Percentiles rank a stretch among this genome's conserved stretches.
Evolutionary conservation across 148 eudicot species (phyloP).

Genomic region (Rhododendron molle): DNA sequence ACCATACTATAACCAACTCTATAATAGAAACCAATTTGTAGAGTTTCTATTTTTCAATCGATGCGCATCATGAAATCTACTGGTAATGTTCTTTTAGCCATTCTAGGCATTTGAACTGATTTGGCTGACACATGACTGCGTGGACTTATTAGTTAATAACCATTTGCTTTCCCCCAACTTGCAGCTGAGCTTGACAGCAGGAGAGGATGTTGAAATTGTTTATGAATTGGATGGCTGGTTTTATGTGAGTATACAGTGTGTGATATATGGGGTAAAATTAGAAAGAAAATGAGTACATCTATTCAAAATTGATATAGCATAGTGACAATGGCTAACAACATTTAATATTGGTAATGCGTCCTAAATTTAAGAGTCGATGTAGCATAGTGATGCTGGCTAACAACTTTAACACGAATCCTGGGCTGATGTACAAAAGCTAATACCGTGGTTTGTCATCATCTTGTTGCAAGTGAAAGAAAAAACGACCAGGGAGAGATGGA

Average conservation of each 20-base stretch:
- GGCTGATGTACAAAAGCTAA: neutral
- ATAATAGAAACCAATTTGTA: neutral
- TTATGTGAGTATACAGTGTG: slow-evolving; percentile 29
- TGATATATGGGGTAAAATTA: neutral
- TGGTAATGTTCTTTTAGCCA: neutral
- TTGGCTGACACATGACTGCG: neutral
- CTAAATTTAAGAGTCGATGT: neutral
- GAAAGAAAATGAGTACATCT: neutral
- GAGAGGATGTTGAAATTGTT: slow-evolving; percentile 85
- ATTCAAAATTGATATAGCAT: too few relatives aligned
- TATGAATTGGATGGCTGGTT: slow-evolving; percentile 53
- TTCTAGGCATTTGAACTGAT: neutral
- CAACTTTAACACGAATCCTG: neutral
- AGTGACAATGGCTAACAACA: too few relatives aligned
- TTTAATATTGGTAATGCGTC: neutral
- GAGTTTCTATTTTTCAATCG: neutral
- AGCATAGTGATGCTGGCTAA: neutral
- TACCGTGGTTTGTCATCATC: neutral
- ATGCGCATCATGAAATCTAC: neutral
- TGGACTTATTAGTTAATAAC: neutral
- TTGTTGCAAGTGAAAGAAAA: slow-evolving; percentile 69
- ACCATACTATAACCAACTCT: too few relatives aligned
- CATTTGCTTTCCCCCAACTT: neutral
- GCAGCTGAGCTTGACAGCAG: slow-evolving; percentile 89
- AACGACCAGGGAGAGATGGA: slow-evolving; percentile 87